Base-by-base conservation (phyloP, 1,284 basidiomycete genomes). In the Megacollybia platyphylla region DNA sequence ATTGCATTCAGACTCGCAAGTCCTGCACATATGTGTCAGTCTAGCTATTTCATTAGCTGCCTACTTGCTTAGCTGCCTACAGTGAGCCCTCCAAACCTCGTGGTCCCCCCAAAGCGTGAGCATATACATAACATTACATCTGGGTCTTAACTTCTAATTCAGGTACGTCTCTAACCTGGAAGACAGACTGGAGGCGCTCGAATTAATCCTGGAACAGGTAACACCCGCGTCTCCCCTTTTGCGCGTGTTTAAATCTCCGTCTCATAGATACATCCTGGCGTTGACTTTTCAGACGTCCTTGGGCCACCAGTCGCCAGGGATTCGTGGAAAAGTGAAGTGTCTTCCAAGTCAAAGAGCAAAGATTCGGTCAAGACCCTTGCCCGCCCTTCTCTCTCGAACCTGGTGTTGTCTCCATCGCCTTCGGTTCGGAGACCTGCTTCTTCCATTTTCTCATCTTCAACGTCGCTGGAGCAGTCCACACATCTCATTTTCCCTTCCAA, bases 41-140 rank as follows among this genome's bases (percentile, higher is more conserved):
- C 3, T 38, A 48, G 45, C 34, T 48, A 42, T 31, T 9, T 42
- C n/a, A 40, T 43, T 7, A 40, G 36, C 18, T 39, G 26, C 34
- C 40, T 20, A 24, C 46, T 40, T 40, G 47, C 37, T 37, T n/a
- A 13, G 28, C 40, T 36, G 26, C 15, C 46, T 39, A 32, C 34
- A n/a, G 18, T 45, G 42, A 84, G 80, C n/a, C 70, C 4, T 88
- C 86, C 1, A 84, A 81, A 52, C 80, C 87, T 42, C 71, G 88
- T 46, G 87, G 87, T 0, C 87, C 87, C 9, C 79, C 87, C 1
- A 90, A 91, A 61, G 85, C 84, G 73, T 89, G 39, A 58, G 69
- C 69, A 27, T 38, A 38, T 39, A 7, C 17, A 13, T 10, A 40
- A 34, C 46, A 26, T 24, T 36, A 44, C 32, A 34, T 42, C 31